Conservation (phyloP, 2,329 filamentous ascomycete genomes). For the Aotearoamyces nothofagi region DNA sequence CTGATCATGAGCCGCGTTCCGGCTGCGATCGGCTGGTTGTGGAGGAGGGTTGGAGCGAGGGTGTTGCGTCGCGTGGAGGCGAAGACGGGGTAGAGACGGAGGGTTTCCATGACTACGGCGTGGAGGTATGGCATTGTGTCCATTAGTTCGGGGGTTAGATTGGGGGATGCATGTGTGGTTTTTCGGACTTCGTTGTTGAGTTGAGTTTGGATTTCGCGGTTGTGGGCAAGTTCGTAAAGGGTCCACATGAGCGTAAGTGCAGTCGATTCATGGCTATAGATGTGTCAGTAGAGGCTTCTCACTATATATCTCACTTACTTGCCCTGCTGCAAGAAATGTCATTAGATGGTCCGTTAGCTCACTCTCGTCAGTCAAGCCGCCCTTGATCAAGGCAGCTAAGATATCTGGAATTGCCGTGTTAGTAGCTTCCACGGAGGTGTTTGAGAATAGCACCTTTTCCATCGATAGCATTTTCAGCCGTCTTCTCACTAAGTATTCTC, state of each 20-base stretch:
- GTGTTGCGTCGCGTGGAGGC: slow-evolving; percentile 48
- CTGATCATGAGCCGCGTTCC: slow-evolving; percentile 37
- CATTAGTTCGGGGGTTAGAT: slow-evolving; percentile 30
- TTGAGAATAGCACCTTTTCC: too few species aligned
- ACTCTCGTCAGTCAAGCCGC: slow-evolving; percentile 33
- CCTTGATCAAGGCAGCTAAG: slow-evolving; percentile 38
- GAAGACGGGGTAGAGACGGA: slow-evolving; percentile 54
- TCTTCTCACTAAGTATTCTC: too few species aligned
- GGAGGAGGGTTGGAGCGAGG: slow-evolving; percentile 36
- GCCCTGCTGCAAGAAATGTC: slow-evolving; percentile 43
- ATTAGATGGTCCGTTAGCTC: slow-evolving; percentile 51
- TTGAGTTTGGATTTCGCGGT: slow-evolving; percentile 38
- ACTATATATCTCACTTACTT: slow-evolving; percentile 1
- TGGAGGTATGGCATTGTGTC: slow-evolving; percentile 53
- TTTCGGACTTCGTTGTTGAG: slow-evolving; percentile 42
- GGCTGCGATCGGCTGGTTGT: slow-evolving; percentile 39
- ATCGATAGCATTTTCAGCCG: too few species aligned
- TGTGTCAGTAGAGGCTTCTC: background rate
- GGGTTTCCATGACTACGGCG: slow-evolving; percentile 49
- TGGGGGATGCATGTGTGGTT: slow-evolving; percentile 24
- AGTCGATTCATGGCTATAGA: slow-evolving; percentile 45
- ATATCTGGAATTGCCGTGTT: slow-evolving; percentile 1
- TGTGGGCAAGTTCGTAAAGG: slow-evolving; percentile 39
- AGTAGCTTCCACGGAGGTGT: background rate
- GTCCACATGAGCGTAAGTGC: slow-evolving; percentile 48